Evolutionary conservation across 164 flowering plant genomes (phyloP), one percentile per base, ranked within the genome.

Genomic region (Liriodendron chinense): DNA sequence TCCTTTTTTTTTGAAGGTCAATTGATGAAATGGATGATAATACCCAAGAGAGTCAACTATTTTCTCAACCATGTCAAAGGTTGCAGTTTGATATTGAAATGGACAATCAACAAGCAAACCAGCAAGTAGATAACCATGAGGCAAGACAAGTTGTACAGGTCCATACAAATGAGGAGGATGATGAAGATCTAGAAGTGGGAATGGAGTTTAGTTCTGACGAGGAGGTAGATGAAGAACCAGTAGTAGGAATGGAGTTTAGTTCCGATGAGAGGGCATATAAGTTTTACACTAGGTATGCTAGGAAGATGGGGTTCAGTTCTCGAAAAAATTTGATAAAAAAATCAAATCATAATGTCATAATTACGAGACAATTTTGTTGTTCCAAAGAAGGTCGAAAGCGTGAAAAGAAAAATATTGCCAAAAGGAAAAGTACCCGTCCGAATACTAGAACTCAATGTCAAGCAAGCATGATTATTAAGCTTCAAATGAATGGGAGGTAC

Each of bases 201-300:
- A 65, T 23, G 26, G 68, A 21, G 24, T 65, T 21, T 23, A 13
- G 13, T 23, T 12, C 24, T 0, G 76, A 74, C 1, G 70, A 26
- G 10, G 59, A n/a, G n/a, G n/a, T n/a, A 61, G 65, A 18, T 49
- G 53, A 49, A 7, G 53, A 49, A 12, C 53, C 53, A 49, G 10
- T 7, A 7, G 53, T 65, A 5, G 68, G 68, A 3, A 65, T 65
- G 68, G 68, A 65, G 68, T 65, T 65, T 65, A 3, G 13, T 5
- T 22, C 68, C 0, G 76, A 74, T 2, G 76, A 53, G 14, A 50
- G 47, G n/a, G 69, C 70, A 47, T 72, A 72, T 43, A 24, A 62
- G 14, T 72, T 61, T 43, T 72, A 72, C 22, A 59, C 26, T 64
- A 20, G 1, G 20, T 72, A 72, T 72, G 75, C 16, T 26, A 72